Evolutionary conservation across 495 filamentous ascomycete genomes (phyloP), one percentile per base, ranked within the genome.

Genomic region (Podospora appendiculata): DNA sequence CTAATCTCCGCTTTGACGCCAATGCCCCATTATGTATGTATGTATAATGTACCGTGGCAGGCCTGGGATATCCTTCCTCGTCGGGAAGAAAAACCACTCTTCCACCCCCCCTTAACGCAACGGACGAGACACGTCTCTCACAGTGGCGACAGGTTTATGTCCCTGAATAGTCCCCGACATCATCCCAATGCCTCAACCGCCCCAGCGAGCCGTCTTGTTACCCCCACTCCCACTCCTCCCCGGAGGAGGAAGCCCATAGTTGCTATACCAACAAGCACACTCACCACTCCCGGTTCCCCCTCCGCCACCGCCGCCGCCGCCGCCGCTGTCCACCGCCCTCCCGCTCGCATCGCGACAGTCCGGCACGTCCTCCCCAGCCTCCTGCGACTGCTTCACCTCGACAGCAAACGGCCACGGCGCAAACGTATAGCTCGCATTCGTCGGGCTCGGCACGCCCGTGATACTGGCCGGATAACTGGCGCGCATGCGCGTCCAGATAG

Each of bases 401-500:
- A 78, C 70, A 1, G 62, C 70, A 55, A 68, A 82, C 42, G 71
- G 72, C 80, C 77, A 83, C 0, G 60, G 47, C 47, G 44, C 38
- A 50, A 60, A 74, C 4, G 41, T 36, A 12, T 47, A 44, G 12
- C 51, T 63, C 16, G 47, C 53, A 9, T 50, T 50, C 12, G 48
- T 19, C 38, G 46, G 32, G 6, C 35, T 39, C 0, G 45, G 8
- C 25, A 48, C 45, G 2, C 17, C 6, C 11, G 39, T 46, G 19
- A 60, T 55, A 3, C 45, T 50, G 9, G 60, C 48, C 5, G 74
- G 74, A 50, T 69, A 76, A 6, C 53, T 58, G 33, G 67, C 72
- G 17, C 60, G 57, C 62, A 69, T 68, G 45, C 72, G 72, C 17
- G 80, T 83, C 61, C 79, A 84, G 4, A 84, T 67, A 10, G 58